phyloP scores from a whole-genome alignment of 2,329 filamentous ascomycete genomes.

The Drechslerella stenobrocha region DNA sequence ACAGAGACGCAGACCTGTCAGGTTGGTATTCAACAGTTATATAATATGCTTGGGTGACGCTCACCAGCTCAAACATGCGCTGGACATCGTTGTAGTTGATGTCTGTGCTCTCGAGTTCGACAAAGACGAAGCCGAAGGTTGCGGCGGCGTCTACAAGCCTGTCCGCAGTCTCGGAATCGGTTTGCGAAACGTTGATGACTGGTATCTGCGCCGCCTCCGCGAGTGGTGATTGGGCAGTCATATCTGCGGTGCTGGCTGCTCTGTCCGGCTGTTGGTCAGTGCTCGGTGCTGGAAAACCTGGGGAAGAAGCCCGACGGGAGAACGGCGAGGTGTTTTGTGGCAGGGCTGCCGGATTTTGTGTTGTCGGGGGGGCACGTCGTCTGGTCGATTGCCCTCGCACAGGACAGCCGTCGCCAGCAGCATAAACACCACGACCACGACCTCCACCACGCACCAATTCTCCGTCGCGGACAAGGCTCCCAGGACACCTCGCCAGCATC shows the following conservation, averaged over 20 bases:
- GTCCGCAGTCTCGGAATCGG: conserved; percentile 64
- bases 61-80: conserved; percentile 73
- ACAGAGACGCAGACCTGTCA: too few relatives aligned
- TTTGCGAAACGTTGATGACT: conserved; percentile 75
- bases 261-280: not conserved
- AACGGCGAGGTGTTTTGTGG: too few relatives aligned
- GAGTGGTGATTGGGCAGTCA: conserved; percentile 24
- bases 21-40: too few relatives aligned
- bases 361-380: not conserved
- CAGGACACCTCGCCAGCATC: too few relatives aligned
- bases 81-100: conserved; percentile 70
- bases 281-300: too few relatives aligned
- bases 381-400: not conserved
- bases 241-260: not conserved
- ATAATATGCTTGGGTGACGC: conserved; percentile 40
- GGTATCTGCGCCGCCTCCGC: conserved; percentile 62
- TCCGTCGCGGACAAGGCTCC: too few relatives aligned
- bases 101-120: conserved; percentile 72
- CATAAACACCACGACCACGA: too few relatives aligned
- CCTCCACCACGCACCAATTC: too few relatives aligned
- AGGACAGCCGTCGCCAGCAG: not conserved
- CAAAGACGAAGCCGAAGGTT: conserved; percentile 85
- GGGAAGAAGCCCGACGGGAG: too few relatives aligned
- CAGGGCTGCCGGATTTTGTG: not conserved
- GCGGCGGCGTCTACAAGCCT: conserved; percentile 77